A percentile compares a stretch with the other conserved stretches of the same genome.
Evolutionary conservation across 1,139 yeast genomes (phyloP).

Genomic region (Barnettozyma hawaiiensis): DNA sequence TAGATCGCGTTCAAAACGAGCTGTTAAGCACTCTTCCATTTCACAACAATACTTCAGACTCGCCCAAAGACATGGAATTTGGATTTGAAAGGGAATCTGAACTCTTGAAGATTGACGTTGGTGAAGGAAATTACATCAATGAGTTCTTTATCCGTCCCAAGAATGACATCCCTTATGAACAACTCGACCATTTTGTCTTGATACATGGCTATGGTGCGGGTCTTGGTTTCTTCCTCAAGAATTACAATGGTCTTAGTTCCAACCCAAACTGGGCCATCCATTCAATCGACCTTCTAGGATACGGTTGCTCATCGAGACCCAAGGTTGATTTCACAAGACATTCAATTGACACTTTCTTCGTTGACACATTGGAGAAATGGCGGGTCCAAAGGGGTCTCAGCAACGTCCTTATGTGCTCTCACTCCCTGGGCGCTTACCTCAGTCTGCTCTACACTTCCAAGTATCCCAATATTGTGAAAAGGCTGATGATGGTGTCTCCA

Average conservation of each 20-base stretch:
- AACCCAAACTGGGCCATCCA: constrained; percentile 55
- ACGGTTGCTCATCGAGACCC: constrained; percentile 69
- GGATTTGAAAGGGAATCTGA: constrained; percentile 24
- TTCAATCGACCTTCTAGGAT: constrained; percentile 69
- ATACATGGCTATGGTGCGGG: constrained; percentile 82
- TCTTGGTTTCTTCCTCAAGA: constrained; percentile 62
- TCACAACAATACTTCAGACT: constrained; percentile 6
- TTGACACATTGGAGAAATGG: constrained; percentile 79
- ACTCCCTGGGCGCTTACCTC: constrained; percentile 88
- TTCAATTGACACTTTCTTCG: constrained; percentile 58
- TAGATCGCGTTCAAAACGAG: constrained; percentile 48
- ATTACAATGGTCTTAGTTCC: constrained; percentile 42
- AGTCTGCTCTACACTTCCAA: constrained; percentile 69
- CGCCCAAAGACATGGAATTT: constrained; percentile 6
- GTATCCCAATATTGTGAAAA: constrained; percentile 55
- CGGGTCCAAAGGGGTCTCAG: constrained; percentile 47
- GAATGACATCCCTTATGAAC: constrained; percentile 25
- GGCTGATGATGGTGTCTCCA: constrained; percentile 76
- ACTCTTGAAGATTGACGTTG: constrained; percentile 35
- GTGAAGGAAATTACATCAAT: constrained; percentile 47
- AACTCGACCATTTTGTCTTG: constrained; percentile 52
- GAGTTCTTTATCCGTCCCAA: constrained; percentile 57
- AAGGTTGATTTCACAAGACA: constrained; percentile 35
- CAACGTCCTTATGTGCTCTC: constrained; percentile 73
- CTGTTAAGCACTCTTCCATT: constrained; percentile 35